A percentile compares a stretch with the other conserved stretches of the same genome.
Evolutionary conservation across 768 basidiomycete genomes (phyloP).

Genomic region (Gymnopilus junonius): DNA sequence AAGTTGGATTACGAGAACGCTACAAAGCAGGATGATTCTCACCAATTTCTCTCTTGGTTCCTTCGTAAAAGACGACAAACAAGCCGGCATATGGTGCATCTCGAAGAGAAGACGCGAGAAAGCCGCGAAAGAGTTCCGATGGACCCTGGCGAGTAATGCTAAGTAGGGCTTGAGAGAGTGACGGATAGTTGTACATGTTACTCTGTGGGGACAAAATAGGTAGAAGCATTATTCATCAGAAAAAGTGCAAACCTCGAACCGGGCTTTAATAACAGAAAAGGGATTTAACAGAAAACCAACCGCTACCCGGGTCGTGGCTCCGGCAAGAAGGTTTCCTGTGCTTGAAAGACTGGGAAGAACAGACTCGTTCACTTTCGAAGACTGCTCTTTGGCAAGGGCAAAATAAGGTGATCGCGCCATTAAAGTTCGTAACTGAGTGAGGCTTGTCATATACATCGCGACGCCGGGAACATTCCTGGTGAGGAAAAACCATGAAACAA

Average conservation of each 20-base stretch:
- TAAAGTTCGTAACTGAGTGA: conserved; percentile 79
- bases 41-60: conserved; percentile 78
- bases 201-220: conserved; percentile 50
- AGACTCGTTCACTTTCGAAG: conserved; percentile 41
- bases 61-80: conserved; percentile 88
- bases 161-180: conserved; percentile 58
- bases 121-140: conserved; percentile 83
- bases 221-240: not conserved
- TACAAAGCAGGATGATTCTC: conserved; percentile 21
- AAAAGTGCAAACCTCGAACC: conserved; percentile 72
- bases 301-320: conserved; percentile 77
- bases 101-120: conserved; percentile 85
- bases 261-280: conserved; percentile 88
- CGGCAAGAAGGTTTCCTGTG: conserved; percentile 85
- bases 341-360: conserved; percentile 73
- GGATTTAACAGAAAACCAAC: conserved; percentile 91
- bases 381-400: conserved; percentile 35
- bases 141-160: conserved; percentile 74
- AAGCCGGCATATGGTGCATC: conserved; percentile 95
- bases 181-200: conserved; percentile 73
- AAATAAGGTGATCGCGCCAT: conserved; percentile 81
- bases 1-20: conserved; percentile 2
- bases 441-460: conserved; percentile 86
- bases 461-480: conserved; percentile 91
- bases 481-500: not conserved